Evolutionary conservation across 2,329 filamentous ascomycete species (phyloP), one percentile per base, ranked within the genome.

Genomic region (Teratosphaeria nubilosa): DNA sequence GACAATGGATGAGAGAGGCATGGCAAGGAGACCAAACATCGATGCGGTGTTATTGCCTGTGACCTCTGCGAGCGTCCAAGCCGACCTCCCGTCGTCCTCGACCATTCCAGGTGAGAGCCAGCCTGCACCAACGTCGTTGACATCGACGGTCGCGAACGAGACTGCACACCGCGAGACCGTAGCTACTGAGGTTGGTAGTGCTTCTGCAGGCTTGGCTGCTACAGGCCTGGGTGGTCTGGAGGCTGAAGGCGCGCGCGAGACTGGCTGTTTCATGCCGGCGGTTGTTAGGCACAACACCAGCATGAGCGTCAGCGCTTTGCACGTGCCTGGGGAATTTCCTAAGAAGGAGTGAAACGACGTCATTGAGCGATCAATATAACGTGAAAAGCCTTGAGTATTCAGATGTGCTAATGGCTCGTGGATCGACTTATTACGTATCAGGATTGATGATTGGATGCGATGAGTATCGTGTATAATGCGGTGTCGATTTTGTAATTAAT

Each of bases 301-400:
- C 61, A 67, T 77, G 27, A 76, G 73, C 30, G 82, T 88, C 51
- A 84, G 83, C 57, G 80, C 86, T 66, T 72, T 90, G 55, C 85
- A 87, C 67, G 80, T 90, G 20, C 87, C 87, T 3, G 87, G 87
- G 11, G 79, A 86, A 64, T 90, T 53, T 30, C 25, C 59, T 57
- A 3, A 75, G 45, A 61, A 37, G 10, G 24, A 30, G 3, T 56
- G 41, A 48, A n/a, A 48, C 9, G 20, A n/a, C n/a, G 16, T 48
- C 41, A 22, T n/a, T 22, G n/a, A 10, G 5, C 20, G 9, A 2
- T 7, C 20, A 22, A 20, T n/a, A 22, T 10, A 3, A 11, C n/a
- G 6, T 48, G 41, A n/a, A 22, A 16, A 20, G 16, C 20, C 6
- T 48, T n/a, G 16, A 48, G 16, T 20, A 20, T 10, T 48, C 16